Evolutionary conservation across 306 rosid genomes (phyloP), one percentile per base, ranked within the genome.

Genomic region (Vigna nakashimae): DNA sequence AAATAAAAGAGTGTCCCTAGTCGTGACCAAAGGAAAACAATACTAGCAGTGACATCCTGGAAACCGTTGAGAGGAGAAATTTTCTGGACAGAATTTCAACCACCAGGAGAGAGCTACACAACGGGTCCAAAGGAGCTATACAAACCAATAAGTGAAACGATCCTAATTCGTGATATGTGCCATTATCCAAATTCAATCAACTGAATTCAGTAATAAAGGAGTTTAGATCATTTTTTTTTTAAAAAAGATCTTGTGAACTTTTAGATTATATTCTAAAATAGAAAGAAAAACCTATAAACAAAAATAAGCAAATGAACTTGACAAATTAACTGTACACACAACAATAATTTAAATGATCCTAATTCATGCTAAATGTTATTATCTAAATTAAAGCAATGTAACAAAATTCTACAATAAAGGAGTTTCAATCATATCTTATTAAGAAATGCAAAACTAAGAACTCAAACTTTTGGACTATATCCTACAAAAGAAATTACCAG

Each of bases 311-410:
- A 42, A 42, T 8, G 12, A 42, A 42, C 46, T 42, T 2, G 46
- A 42, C 46, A 9, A 9, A 42, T 42, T 42, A 42, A 42, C 46
- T 42, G 17, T 74, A 77, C 18, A 68, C 72, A 46, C 64, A 55
- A 18, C 75, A 66, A 43, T 55, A 71, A 76, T 32, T 65, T 11
- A 55, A 67, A 66, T 49, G 16, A 11, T 42, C 81, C 40, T 55
- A 68, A 67, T 66, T 46, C 46, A 32, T 9, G 15, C 11, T 10
- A 56, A 1, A 58, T 16, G 38, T 24, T 32, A 64, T 22, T 6
- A 82, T 69, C 82, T 70, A 53, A 76, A 71, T 14, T 52, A 17
- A 38, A 65, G 69, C 70, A 66, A 56, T 55, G 34, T 45, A 17
- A 38, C 48, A 1, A 1, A 64, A 43, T 75, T 68, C 48, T 12